phyloP scores from a whole-genome alignment of 106 monocot species.

The Chionographis japonica region DNA sequence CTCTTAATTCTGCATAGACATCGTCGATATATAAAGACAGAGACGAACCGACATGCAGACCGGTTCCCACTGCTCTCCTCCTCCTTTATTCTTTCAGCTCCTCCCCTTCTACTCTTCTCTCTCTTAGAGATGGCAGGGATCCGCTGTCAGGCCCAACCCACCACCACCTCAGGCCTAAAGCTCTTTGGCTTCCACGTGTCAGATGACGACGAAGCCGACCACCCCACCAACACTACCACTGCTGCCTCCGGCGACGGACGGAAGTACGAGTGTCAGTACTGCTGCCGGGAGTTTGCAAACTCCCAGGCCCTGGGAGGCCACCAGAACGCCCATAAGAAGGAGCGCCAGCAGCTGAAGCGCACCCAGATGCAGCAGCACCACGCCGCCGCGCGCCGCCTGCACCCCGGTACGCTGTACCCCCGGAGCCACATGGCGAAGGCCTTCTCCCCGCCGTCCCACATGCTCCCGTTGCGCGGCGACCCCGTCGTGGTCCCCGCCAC shows the following conservation, averaged over 20 bases:
- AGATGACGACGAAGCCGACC: slow-evolving; percentile 4
- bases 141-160: not conserved
- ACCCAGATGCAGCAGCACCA: slow-evolving; percentile 42
- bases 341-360: slow-evolving; percentile 56
- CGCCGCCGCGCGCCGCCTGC: slow-evolving; percentile 5
- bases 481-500: not conserved
- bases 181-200: slow-evolving; percentile 46
- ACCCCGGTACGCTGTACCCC: slow-evolving; percentile 11
- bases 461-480: slow-evolving; percentile 6
- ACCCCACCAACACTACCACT: not conserved
- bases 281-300: slow-evolving; percentile 68
- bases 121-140: not conserved
- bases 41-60: no score
- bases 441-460: slow-evolving; percentile 24
- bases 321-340: slow-evolving; percentile 87
- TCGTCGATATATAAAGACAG: not conserved
- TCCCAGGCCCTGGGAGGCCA: slow-evolving; percentile 73
- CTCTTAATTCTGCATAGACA: not conserved
- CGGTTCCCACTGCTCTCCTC: not conserved
- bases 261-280: slow-evolving; percentile 77
- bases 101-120: not conserved
- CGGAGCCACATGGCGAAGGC: slow-evolving; percentile 41
- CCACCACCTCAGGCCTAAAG: slow-evolving; percentile 12
- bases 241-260: slow-evolving; percentile 13
- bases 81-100: no score